A percentile compares a stretch with the other conserved stretches of the same genome.
phyloP scores from a whole-genome alignment of 768 basidiomycete species.

The Calocybe indica region DNA sequence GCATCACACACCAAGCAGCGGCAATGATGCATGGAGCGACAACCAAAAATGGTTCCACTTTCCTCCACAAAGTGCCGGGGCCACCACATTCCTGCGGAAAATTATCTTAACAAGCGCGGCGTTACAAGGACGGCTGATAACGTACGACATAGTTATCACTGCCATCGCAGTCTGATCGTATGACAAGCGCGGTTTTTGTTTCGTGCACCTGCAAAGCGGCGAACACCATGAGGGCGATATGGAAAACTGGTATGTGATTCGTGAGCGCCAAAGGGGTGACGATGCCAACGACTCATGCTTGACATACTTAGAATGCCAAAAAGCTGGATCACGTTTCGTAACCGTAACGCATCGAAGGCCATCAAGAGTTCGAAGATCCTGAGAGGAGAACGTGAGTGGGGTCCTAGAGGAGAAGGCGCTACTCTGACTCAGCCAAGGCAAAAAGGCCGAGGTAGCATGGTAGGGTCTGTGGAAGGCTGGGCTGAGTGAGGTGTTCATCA shows the following conservation, averaged over 20 bases:
- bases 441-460: conserved; percentile 85
- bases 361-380: conserved; percentile 79
- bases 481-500: background rate
- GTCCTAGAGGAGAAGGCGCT: background rate
- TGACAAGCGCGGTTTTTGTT: conserved; percentile 57
- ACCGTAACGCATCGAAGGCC: conserved; percentile 75
- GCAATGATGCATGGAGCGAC: conserved; percentile 67
- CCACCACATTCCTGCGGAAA: conserved; percentile 39
- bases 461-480: conserved; percentile 44
- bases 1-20: conserved; percentile 57
- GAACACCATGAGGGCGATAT: conserved; percentile 66
- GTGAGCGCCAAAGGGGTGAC: background rate
- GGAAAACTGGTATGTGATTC: conserved; percentile 49
- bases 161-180: conserved; percentile 25
- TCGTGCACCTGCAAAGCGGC: conserved; percentile 75
- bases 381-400: conserved; percentile 4
- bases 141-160: conserved; percentile 32
- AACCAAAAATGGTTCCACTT: conserved; percentile 63
- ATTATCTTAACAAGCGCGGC: background rate
- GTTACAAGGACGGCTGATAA: background rate
- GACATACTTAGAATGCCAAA: conserved; percentile 62
- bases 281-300: background rate
- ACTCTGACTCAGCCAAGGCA: conserved; percentile 68
- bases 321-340: conserved; percentile 76
- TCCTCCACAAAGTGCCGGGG: conserved; percentile 49